A percentile compares a stretch with the other conserved stretches of the same genome.
Evolutionary conservation across 345 rosid species (phyloP).

Genomic region (Eucalyptus sp.): DNA sequence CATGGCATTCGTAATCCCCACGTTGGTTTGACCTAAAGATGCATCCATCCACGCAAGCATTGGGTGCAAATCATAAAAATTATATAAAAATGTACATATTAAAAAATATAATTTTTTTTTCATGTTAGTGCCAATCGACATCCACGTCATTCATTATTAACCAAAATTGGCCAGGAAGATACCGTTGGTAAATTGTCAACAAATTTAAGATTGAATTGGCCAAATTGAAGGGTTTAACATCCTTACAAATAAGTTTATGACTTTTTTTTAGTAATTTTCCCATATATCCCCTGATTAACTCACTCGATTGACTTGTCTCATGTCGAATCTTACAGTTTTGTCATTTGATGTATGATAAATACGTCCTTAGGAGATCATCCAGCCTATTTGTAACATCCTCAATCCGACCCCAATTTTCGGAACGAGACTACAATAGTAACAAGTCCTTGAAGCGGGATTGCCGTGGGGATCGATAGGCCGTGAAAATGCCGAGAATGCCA

Average conservation of each 20-base stretch:
- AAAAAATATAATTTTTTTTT: neutral
- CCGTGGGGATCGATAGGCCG: no score
- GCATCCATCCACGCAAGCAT: neutral
- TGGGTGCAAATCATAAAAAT: neutral
- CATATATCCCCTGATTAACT: neutral
- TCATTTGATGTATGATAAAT: no score
- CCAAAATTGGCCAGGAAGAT: neutral
- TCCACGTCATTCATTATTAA: neutral
- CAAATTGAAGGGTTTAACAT: neutral
- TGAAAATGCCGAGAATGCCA: no score
- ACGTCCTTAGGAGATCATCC: neutral
- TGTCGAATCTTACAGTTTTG: no score
- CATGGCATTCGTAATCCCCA: neutral
- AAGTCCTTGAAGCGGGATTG: no score
- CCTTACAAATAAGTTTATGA: neutral
- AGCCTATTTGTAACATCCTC: neutral
- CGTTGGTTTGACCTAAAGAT: neutral
- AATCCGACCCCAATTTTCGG: no score
- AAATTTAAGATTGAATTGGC: neutral
- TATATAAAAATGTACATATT: neutral
- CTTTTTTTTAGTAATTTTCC: neutral
- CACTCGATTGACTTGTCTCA: neutral
- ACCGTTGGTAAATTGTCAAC: neutral
- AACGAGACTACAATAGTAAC: no score
- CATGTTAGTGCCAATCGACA: accelerated